Percentiles rank a stretch among this genome's conserved stretches.
phyloP scores from a whole-genome alignment of 2,329 filamentous ascomycete species.

The Lasiodiplodia sp. region DNA sequence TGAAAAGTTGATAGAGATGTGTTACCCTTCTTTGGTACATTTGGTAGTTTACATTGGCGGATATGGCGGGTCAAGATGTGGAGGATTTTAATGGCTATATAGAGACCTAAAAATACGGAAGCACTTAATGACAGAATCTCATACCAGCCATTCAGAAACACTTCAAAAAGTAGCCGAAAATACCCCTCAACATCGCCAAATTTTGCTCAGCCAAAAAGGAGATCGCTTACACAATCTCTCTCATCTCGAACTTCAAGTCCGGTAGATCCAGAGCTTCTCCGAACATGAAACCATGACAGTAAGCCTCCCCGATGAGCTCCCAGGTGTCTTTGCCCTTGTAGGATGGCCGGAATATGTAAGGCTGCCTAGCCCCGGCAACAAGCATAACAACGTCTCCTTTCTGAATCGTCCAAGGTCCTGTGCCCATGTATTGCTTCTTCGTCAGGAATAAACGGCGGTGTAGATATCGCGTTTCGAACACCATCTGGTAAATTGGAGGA shows the following conservation, averaged over 20 bases:
- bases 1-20: neutral
- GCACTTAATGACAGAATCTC: no score
- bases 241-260: neutral
- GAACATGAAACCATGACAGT: constrained; percentile 1
- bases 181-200: no score
- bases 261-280: neutral
- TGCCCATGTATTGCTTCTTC: neutral
- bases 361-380: neutral
- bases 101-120: no score
- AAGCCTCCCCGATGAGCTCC: constrained; percentile 1
- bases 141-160: no score
- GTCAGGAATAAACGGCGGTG: neutral
- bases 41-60: neutral
- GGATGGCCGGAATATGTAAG: neutral
- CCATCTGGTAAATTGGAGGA: neutral
- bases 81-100: neutral
- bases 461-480: neutral
- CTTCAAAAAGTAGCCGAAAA: no score
- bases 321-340: neutral
- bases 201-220: no score
- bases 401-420: neutral
- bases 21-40: neutral
- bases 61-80: neutral
- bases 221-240: neutral
- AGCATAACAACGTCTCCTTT: neutral